phyloP scores from a whole-genome alignment of 768 basidiomycete genomes.

The Asterophora parasitica region DNA sequence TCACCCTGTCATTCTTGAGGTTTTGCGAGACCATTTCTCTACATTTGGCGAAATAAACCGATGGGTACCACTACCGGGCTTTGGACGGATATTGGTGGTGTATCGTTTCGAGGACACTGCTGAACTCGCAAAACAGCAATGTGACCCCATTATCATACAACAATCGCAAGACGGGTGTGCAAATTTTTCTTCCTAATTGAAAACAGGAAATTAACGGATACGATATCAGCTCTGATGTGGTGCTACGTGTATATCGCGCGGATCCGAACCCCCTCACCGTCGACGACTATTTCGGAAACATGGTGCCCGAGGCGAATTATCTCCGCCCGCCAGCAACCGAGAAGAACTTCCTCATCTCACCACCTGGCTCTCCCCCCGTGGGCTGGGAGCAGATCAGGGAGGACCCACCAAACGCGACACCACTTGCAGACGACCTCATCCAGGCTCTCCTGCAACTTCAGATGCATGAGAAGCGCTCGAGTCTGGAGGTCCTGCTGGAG shows the following conservation, averaged over 20 bases:
- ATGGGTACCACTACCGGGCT: conserved; percentile 85
- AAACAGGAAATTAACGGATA: not conserved
- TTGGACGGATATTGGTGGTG: conserved; percentile 80
- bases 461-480: conserved; percentile 37
- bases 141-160: conserved; percentile 61
- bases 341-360: conserved; percentile 97
- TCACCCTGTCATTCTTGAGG: conserved; percentile 57
- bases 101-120: conserved; percentile 62
- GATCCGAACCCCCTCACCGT: conserved; percentile 61
- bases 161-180: conserved; percentile 48
- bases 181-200: conserved; percentile 9
- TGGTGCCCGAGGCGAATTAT: conserved; percentile 44
- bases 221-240: conserved; percentile 37
- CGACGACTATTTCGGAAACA: conserved; percentile 19
- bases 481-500: conserved; percentile 57
- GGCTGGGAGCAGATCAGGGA: conserved; percentile 94
- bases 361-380: conserved; percentile 94
- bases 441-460: conserved; percentile 71
- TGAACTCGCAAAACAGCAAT: conserved; percentile 58
- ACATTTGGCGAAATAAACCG: conserved; percentile 78
- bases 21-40: conserved; percentile 68
- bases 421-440: conserved; percentile 87
- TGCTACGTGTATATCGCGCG: conserved; percentile 68
- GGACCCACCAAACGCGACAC: conserved; percentile 80
- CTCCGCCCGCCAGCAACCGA: conserved; percentile 75